A percentile compares a stretch with the other conserved stretches of the same genome.
Evolutionary conservation across 2,329 filamentous ascomycete species (phyloP).

Genomic region (Geoglossum cookeanum): DNA sequence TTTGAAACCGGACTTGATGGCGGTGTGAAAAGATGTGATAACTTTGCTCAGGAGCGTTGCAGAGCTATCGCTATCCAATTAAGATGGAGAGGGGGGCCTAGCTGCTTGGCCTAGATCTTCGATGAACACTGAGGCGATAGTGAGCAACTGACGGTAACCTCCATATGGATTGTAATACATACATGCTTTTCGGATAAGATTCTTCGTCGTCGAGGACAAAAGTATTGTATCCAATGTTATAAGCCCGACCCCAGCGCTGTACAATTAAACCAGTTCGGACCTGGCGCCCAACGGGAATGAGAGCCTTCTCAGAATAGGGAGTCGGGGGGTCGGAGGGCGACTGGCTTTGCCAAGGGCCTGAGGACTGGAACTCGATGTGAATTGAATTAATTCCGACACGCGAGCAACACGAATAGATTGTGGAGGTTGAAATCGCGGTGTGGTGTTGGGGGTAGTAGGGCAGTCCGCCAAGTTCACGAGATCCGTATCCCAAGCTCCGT

Average conservation of each 20-base stretch:
- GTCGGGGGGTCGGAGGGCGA: background rate
- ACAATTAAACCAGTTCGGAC: background rate
- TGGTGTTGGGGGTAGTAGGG: background rate
- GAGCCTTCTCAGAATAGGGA: background rate
- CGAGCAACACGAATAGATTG: too few species aligned
- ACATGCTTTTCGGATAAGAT: background rate
- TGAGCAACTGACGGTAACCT: background rate
- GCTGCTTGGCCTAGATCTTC: background rate
- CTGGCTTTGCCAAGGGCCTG: too few species aligned
- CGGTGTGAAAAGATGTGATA: background rate
- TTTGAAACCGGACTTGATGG: slow-evolving; percentile 3
- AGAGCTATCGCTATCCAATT: background rate
- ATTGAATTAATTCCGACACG: too few species aligned
- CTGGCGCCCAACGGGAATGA: background rate
- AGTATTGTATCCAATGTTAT: background rate
- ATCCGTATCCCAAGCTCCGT: background rate
- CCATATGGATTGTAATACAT: background rate
- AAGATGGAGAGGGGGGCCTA: background rate
- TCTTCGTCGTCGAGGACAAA: background rate
- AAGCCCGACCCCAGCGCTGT: background rate
- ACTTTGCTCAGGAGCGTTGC: background rate
- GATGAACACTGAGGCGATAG: background rate
- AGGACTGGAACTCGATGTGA: too few species aligned
- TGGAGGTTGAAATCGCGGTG: too few species aligned
- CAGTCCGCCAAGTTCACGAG: background rate